Evolutionary conservation across 169 alveolate genomes (phyloP).

Genomic region (Perkinsus olseni): DNA sequence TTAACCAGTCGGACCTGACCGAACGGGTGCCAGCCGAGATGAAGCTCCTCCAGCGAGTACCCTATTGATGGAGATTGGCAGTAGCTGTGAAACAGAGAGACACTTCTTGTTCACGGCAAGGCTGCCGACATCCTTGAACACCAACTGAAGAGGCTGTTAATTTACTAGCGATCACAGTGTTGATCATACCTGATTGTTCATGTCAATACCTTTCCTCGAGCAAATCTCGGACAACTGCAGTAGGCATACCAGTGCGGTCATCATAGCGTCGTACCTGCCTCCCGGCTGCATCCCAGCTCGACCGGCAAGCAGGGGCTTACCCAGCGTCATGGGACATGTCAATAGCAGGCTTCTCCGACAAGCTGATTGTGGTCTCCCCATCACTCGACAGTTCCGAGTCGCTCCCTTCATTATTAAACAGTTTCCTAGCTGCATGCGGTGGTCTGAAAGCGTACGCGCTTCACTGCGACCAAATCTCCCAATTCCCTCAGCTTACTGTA

Average conservation of each 20-base stretch:
- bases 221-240: constrained; percentile 36
- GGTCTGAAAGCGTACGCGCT: neutral
- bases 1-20: constrained; percentile 45
- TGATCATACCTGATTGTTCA: constrained; percentile 31
- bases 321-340: neutral
- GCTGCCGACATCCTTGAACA: neutral
- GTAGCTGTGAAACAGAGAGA: neutral
- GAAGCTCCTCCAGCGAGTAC: neutral
- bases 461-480: neutral
- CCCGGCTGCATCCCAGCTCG: neutral
- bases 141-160: neutral
- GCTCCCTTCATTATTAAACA: neutral
- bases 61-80: neutral
- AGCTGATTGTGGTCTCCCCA: neutral
- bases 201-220: constrained; percentile 32
- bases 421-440: neutral
- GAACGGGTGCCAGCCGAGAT: neutral
- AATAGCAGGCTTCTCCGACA: neutral
- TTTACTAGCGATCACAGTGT: constrained; percentile 20
- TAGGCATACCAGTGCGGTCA: constrained; percentile 64
- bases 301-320: neutral
- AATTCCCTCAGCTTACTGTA: neutral
- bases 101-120: neutral
- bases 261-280: constrained; percentile 59
- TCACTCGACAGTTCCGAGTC: neutral